Evolutionary conservation across 306 rosid species (phyloP).

Genomic region (Luffa aegyptiaca): DNA sequence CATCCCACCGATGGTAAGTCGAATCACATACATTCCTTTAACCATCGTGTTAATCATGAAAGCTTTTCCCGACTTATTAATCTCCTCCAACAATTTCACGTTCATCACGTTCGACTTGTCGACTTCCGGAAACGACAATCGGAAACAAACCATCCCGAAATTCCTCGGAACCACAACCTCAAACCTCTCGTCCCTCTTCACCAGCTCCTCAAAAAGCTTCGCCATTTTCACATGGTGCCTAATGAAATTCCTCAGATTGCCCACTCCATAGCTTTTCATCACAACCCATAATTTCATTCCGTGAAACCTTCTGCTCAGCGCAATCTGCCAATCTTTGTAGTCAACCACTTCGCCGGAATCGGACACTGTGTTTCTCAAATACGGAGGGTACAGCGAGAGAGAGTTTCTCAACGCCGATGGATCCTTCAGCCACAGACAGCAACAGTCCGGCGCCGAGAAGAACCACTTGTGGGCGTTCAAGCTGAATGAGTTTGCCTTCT

Average conservation of each 20-base stretch:
- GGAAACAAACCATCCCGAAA: conserved; percentile 21
- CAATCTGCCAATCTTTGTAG: conserved; percentile 28
- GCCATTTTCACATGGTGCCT: conserved; percentile 24
- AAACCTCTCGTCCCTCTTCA: conserved; percentile 14
- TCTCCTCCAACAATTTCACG: conserved; percentile 19
- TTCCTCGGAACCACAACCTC: conserved; percentile 18
- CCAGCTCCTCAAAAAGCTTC: conserved; percentile 16
- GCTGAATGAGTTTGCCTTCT: conserved; percentile 22
- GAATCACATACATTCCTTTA: conserved; percentile 21
- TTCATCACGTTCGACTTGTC: background rate
- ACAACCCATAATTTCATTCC: conserved; percentile 20
- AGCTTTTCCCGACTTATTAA: conserved; percentile 24
- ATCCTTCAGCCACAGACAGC: conserved; percentile 26
- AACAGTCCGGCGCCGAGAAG: conserved; percentile 25
- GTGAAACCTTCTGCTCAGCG: conserved; percentile 12
- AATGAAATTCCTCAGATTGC: conserved; percentile 6
- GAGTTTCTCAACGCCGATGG: background rate
- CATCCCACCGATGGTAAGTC: conserved; percentile 33
- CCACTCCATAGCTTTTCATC: conserved; percentile 19
- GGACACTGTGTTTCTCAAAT: background rate
- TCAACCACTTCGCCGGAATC: conserved; percentile 18
- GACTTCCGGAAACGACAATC: background rate
- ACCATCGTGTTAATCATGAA: conserved; percentile 31
- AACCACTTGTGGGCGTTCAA: conserved; percentile 38
- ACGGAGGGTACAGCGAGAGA: conserved; percentile 3